Evolutionary conservation across 2,329 filamentous ascomycete species (phyloP), one percentile per base, ranked within the genome.

Genomic region (Rutstroemia sp.): DNA sequence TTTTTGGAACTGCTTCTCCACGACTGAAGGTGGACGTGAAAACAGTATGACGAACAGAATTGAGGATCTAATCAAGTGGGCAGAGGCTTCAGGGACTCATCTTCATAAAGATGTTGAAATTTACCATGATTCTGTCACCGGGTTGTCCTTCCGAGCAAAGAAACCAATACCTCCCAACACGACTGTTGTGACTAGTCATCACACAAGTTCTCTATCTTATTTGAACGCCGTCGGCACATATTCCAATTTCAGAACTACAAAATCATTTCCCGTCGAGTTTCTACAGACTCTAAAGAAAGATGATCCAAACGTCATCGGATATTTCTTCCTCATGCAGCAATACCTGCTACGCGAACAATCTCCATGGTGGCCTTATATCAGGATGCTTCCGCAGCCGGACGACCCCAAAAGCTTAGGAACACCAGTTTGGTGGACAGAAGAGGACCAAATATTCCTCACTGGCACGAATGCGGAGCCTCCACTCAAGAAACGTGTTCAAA

Each of bases 311-410:
- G 80, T 87, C 56, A 71, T 84, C 49, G 78, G 82, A 8, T 78
- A 84, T 4, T 86, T 89, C 70, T 86, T 88, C 60, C 75, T 91
- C 5, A 76, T 88, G 66, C 81, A 84, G 59, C 82, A 91, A 67
- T 84, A 82, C 65, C 73, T 89, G 34, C 70, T 77, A 2, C 80
- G 79, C 1, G 55, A 70, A 2, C 65, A 75, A 2, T 87, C 86
- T 0, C 82, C 80, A 62, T 91, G 87, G 87, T 76, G 74, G 67
- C 78, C 83, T 1, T 91, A 91, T 69, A 80, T 90, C 61, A 71
- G 72, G 9, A 79, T 80, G 0, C 74, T 91, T 0, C 86, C 87
- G 1, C 80, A 82, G 58, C 84, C 84, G 0, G 75, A 77, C 9
- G 72, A 82, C 2, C 63, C 71, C 4, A 65, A 71, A 5, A 66